Evolutionary conservation across 768 basidiomycete genomes (phyloP), one percentile per base, ranked within the genome.

Genomic region (Boletus subparvulus): DNA sequence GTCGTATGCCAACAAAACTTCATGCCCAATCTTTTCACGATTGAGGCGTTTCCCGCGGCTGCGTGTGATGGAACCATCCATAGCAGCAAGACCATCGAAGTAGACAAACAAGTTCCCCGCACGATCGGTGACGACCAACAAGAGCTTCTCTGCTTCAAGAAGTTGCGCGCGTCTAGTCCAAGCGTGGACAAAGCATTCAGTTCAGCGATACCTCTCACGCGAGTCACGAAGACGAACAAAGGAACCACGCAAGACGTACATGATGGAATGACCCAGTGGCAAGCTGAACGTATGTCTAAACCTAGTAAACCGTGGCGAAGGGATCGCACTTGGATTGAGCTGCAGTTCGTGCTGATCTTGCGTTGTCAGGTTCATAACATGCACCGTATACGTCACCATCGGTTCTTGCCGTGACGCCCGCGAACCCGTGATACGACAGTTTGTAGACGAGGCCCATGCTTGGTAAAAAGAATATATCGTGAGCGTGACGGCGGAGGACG

Each of bases 1-100:
- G 45, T 86, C 82, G 55, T 77, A 83, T 0, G 83, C 74, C 5
- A 84, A 50, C 9, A 80, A n/a, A 45, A 75, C 72, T 7, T 77
- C 71, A 4, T 72, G 64, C 0, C 80, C 83, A 14, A 83, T 73
- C 61, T 78, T 82, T 54, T 79, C 77, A 8, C 73, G 74, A 52
- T 75, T 72, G 14, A 84, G 64, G 0, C 19, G 33, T 48, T 77
- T 77, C 35, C 70, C 66, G 7, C 54, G 52, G 1, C 62, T 53
- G 7, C 62, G 62, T 0, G 36, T 14, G 10, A 82, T 61, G 0
- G 76, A 72, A 12, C 65, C 54, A 0, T 70, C 68, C 8, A 84
- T 67, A 12, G 41, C 55, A 2, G 54, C 37, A 2, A 76, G 52
- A 0, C 32, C 26, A 1, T 82, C 82, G 16, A 79, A 56, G 51